A percentile compares a stretch with the other conserved stretches of the same genome.
phyloP scores from a whole-genome alignment of 805 yeast species.

The Barnettozyma pratensis region DNA sequence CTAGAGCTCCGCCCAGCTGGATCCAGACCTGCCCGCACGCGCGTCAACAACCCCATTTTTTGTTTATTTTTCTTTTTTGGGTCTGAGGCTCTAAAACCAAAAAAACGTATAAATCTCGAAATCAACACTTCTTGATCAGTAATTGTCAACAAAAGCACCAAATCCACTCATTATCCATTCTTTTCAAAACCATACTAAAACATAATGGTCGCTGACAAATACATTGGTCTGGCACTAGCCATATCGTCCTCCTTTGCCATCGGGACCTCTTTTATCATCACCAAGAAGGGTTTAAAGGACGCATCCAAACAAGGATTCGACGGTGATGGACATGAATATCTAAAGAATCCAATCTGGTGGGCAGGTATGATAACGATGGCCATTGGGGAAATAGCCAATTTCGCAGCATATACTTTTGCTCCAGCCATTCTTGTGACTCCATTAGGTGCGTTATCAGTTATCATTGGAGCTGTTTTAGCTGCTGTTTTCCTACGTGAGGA shows the following conservation, averaged over 20 bases:
- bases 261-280: constrained; percentile 84
- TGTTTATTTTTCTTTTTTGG: not conserved
- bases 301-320: constrained; percentile 60
- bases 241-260: constrained; percentile 84
- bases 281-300: constrained; percentile 78
- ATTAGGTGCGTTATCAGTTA: constrained; percentile 82
- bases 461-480: constrained; percentile 88
- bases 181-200: not conserved
- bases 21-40: not conserved
- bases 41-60: not conserved
- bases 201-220: constrained; percentile 62
- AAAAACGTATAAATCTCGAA: not conserved
- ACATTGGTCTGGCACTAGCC: constrained; percentile 84
- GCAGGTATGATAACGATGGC: constrained; percentile 91
- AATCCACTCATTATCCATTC: not conserved
- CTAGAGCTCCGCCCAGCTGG: not conserved
- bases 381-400: constrained; percentile 84
- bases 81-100: not conserved
- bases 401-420: constrained; percentile 93
- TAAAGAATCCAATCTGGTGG: constrained; percentile 90
- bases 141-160: not conserved
- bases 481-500: constrained; percentile 81
- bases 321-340: constrained; percentile 73
- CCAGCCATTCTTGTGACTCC: constrained; percentile 93
- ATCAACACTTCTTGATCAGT: not conserved